A percentile compares a stretch with the other conserved stretches of the same genome.
These are phyloP conservation scores for Magnusiomyces suaveolens DNA, from an alignment of 1,139 yeast genomes.

Conservation along the genomic window DNA sequence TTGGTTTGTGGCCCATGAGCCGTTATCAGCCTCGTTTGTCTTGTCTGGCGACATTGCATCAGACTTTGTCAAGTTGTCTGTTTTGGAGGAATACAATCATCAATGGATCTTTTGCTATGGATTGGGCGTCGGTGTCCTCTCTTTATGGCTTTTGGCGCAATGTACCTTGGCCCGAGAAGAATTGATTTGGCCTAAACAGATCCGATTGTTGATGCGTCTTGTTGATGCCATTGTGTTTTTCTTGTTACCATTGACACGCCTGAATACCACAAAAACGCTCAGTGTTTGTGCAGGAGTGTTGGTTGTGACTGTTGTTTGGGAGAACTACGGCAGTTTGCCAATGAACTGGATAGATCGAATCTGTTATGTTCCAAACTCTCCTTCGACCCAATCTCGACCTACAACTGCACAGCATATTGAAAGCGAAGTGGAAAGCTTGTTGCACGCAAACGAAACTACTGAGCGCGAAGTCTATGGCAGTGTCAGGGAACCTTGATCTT, in stretches of 20 bases:
- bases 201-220: slow-evolving; percentile 9
- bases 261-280: slow-evolving; percentile 5
- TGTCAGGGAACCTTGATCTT: neutral
- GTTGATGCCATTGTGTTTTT: slow-evolving; percentile 10
- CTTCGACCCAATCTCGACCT: neutral
- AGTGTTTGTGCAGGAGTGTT: slow-evolving; percentile 4
- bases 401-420: neutral
- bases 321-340: slow-evolving; percentile 9
- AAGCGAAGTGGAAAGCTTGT: neutral
- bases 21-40: slow-evolving; percentile 31
- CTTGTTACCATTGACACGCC: slow-evolving; percentile 7
- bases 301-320: slow-evolving; percentile 13
- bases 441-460: slow-evolving; percentile 1
- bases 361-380: neutral
- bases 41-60: slow-evolving; percentile 59
- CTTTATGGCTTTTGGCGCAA: slow-evolving; percentile 12
- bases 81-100: slow-evolving; percentile 5
- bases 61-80: slow-evolving; percentile 30
- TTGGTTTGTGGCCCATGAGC: slow-evolving; percentile 46
- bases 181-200: slow-evolving; percentile 8
- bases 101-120: slow-evolving; percentile 12
- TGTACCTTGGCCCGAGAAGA: slow-evolving; percentile 6
- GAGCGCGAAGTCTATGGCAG: neutral
- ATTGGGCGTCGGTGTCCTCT: slow-evolving; percentile 11
- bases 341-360: neutral